Conservation (phyloP, 1,284 basidiomycete genomes). For the Fereydounia khargensis region DNA sequence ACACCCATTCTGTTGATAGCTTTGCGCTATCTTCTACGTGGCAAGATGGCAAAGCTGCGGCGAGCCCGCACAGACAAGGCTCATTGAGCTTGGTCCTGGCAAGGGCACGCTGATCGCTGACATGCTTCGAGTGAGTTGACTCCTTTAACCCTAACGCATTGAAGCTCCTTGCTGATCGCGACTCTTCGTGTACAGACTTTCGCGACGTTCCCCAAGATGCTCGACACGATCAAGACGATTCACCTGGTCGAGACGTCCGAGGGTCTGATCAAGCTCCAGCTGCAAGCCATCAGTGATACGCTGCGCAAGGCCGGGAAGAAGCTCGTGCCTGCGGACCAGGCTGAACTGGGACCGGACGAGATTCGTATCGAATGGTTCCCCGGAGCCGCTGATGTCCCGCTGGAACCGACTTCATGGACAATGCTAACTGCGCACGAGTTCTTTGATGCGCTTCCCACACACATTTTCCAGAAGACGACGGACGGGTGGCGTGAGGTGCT, state of each 20-base stretch:
- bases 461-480: conserved; percentile 69
- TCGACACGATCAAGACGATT: conserved; percentile 33
- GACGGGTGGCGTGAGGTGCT: conserved; percentile 85
- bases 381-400: conserved; percentile 68
- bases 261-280: conserved; percentile 42
- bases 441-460: conserved; percentile 92
- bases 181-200: conserved; percentile 27
- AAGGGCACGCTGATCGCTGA: conserved; percentile 88
- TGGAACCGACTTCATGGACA: conserved; percentile 65
- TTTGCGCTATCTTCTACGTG: conserved; percentile 67
- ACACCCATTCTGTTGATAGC: too few relatives aligned
- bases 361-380: conserved; percentile 71
- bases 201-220: conserved; percentile 37
- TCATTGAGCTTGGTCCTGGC: conserved; percentile 92
- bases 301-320: conserved; percentile 25
- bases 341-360: conserved; percentile 11
- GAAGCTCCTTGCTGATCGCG: not conserved
- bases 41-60: conserved; percentile 72
- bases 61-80: conserved; percentile 64
- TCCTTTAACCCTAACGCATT: too few relatives aligned
- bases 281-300: conserved; percentile 21
- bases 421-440: conserved; percentile 94
- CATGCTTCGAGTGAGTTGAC: conserved; percentile 71
- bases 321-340: conserved; percentile 18
- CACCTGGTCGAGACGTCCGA: conserved; percentile 54